Evolutionary conservation across 2,329 filamentous ascomycete genomes (phyloP).

Genomic region (Tothia fuscella): DNA sequence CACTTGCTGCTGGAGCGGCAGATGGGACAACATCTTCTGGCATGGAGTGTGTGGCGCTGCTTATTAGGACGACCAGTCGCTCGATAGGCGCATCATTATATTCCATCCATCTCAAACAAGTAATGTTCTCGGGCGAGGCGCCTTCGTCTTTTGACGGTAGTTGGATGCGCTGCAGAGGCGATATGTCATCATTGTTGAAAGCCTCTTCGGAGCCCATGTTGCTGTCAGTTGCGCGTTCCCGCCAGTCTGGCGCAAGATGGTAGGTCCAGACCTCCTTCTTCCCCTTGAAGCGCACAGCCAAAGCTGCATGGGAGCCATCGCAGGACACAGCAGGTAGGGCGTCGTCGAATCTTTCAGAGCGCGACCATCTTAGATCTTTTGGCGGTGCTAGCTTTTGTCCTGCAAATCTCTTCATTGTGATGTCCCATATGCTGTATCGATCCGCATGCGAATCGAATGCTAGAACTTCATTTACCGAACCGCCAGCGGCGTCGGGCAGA

Average conservation of each 20-base stretch:
- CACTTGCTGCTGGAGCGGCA: slow-evolving; percentile 17
- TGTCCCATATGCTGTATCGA: slow-evolving; percentile 29
- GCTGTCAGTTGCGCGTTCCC: slow-evolving; percentile 1
- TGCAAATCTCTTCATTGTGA: slow-evolving; percentile 26
- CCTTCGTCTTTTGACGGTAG: slow-evolving; percentile 22
- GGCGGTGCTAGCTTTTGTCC: slow-evolving; percentile 27
- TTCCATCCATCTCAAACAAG: slow-evolving; percentile 24
- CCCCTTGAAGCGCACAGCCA: slow-evolving; percentile 18
- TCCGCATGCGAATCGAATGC: slow-evolving; percentile 29
- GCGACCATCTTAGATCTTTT: slow-evolving; percentile 25
- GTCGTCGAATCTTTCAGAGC: slow-evolving; percentile 28
- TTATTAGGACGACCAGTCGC: slow-evolving; percentile 24
- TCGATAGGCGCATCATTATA: slow-evolving; percentile 17
- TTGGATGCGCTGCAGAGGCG: slow-evolving; percentile 26
- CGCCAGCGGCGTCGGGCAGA: slow-evolving; percentile 26
- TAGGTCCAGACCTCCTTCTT: slow-evolving; percentile 10
- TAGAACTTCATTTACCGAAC: slow-evolving; percentile 25
- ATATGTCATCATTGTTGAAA: slow-evolving; percentile 19
- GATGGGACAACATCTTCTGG: slow-evolving; percentile 9
- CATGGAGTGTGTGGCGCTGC: slow-evolving; percentile 20
- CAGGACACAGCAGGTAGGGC: slow-evolving; percentile 29
- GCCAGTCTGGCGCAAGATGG: slow-evolving; percentile 4
- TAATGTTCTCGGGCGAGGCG: slow-evolving; percentile 25
- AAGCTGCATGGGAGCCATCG: slow-evolving; percentile 25
- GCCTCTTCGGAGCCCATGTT: slow-evolving; percentile 1